Base-by-base conservation (phyloP, 2,329 filamentous ascomycete species). In the Verticillium nubilum region DNA sequence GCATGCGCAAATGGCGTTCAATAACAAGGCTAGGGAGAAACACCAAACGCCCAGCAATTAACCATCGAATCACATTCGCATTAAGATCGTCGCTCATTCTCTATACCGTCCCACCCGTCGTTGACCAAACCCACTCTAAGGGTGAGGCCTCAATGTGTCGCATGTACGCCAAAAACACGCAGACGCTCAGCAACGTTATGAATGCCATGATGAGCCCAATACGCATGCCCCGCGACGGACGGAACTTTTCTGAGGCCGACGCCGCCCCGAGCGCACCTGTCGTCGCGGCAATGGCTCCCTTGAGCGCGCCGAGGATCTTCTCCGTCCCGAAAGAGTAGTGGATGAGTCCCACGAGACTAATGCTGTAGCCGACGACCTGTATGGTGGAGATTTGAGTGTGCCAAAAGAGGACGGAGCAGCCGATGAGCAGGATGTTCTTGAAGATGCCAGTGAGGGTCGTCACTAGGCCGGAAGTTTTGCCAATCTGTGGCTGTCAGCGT, bases 361-460 rank as follows among this genome's bases (percentile, higher is more conserved):
- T 90, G 73, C 81, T 83, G 82, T 94, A 94, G 67, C 91, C 91
- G 72, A 93, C 92, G 72, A 89, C 87, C 78, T 94, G 91, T 60
- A 93, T 83, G 58, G 77, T 78, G 17, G 88, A 86, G 64, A 94
- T 87, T 54, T 87, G 84, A 64, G 90, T 90, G 66, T 85, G 84
- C 87, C 90, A 93, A 74, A 94, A 90, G 64, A 90, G 74, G 85
- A 93, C 91, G 63, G 89, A 92, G 52, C 88, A 88, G 58, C 80
- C 78, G 61, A 94, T 90, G 56, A 95, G 87, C 67, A 95, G 82
- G 60, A 94, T 91, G 74, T 95, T 90, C 82, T 94, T 94, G 64
- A 94, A 85, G 52, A 94, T 90, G 78, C 91, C 91, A 70, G 89
- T 93, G 56, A 94, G 88, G 26, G 91, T 94, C 69, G 94, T 87